Conservation (phyloP, 2,329 filamentous ascomycete genomes). For the Talaromyces sp. region DNA sequence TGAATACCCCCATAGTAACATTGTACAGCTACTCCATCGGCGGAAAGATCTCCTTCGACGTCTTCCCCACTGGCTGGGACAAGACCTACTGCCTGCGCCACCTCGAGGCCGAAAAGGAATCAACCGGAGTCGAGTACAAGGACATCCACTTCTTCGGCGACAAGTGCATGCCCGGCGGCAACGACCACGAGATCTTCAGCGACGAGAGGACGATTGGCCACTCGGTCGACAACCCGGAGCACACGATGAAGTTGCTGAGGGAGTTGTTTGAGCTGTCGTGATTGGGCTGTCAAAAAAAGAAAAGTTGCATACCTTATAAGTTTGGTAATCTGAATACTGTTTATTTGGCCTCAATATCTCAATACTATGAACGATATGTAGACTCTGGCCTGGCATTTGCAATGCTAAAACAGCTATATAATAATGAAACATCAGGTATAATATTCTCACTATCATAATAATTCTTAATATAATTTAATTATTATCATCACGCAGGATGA, state of each 20-base stretch:
- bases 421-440: background rate
- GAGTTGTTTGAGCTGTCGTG: conserved; percentile 67
- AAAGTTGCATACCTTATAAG: background rate
- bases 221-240: conserved; percentile 72
- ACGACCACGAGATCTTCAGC: conserved; percentile 90
- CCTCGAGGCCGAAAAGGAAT: conserved; percentile 73
- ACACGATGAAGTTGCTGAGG: conserved; percentile 75
- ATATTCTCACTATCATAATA: background rate
- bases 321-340: background rate
- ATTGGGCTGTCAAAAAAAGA: background rate
- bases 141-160: conserved; percentile 98
- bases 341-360: background rate
- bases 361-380: background rate
- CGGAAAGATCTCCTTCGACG: conserved; percentile 96
- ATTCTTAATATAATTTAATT: no score
- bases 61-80: conserved; percentile 96
- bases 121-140: conserved; percentile 63
- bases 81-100: conserved; percentile 95
- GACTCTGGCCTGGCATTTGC: no score
- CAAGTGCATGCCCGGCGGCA: conserved; percentile 86
- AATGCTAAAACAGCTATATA: background rate
- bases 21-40: conserved; percentile 72
- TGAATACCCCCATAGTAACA: conserved; percentile 2
- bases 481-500: no score
- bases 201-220: conserved; percentile 82